Evolutionary conservation across 2,329 filamentous ascomycete genomes (phyloP).

Genomic region (Arthroderma sp.): DNA sequence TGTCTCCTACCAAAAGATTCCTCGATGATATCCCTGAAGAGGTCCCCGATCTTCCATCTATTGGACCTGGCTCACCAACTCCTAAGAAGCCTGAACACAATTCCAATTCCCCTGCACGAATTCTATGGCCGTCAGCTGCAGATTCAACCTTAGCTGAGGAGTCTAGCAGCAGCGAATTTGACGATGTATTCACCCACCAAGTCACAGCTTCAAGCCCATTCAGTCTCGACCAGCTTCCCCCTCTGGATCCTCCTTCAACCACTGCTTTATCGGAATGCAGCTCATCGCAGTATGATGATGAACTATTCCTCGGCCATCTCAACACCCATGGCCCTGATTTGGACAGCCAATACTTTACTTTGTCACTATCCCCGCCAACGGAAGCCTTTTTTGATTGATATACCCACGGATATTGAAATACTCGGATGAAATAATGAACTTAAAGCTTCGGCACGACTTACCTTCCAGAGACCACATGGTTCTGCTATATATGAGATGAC

Average conservation of each 20-base stretch:
- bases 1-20: conserved; percentile 21
- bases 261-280: conserved; percentile 24
- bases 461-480: too few species aligned
- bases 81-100: conserved; percentile 6
- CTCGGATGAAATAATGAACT: too few species aligned
- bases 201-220: conserved; percentile 18
- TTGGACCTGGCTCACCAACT: conserved; percentile 10
- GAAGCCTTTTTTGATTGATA: conserved; percentile 10
- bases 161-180: conserved; percentile 23
- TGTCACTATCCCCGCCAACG: conserved; percentile 7
- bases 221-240: conserved; percentile 19
- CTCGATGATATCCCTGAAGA: conserved; percentile 21
- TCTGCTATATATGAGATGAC: too few species aligned
- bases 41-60: conserved; percentile 16
- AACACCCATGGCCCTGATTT: conserved; percentile 3
- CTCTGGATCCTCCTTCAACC: conserved; percentile 18
- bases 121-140: conserved; percentile 25
- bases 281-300: conserved; percentile 22
- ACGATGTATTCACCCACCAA: conserved; percentile 28
- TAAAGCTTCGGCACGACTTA: too few species aligned
- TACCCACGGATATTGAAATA: background rate
- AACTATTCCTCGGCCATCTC: conserved; percentile 22
- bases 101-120: conserved; percentile 12
- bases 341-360: conserved; percentile 4
- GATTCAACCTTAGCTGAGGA: conserved; percentile 24